These are phyloP conservation scores for Aspergillus asperescens DNA, from an alignment of 495 filamentous ascomycete genomes.

Conservation along the genomic window DNA sequence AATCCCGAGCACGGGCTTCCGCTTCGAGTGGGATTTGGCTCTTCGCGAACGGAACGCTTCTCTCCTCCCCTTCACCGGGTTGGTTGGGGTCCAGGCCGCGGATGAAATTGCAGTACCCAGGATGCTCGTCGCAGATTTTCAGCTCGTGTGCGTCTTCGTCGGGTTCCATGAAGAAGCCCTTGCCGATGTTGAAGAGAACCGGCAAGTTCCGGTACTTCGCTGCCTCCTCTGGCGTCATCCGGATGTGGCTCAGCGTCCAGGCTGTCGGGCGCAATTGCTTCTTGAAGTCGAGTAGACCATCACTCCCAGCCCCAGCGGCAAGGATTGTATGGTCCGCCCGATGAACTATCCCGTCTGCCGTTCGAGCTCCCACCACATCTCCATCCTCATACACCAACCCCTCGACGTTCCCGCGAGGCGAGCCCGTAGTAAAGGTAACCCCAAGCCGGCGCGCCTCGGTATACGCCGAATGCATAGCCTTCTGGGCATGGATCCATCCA, in stretches of 20 bases:
- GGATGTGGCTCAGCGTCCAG: conserved; percentile 50
- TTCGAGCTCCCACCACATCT: conserved; percentile 35
- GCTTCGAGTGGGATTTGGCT: conserved; percentile 46
- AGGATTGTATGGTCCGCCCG: conserved; percentile 40
- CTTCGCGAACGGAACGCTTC: conserved; percentile 42
- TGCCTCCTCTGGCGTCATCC: conserved; percentile 42
- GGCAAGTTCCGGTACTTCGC: conserved; percentile 40
- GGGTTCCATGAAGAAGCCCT: conserved; percentile 54
- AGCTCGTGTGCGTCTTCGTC: conserved; percentile 46
- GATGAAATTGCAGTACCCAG: conserved; percentile 48
- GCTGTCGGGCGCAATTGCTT: conserved; percentile 49
- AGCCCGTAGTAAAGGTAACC: conserved; percentile 40
- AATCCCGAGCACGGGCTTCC: conserved; percentile 35
- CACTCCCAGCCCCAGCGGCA: conserved; percentile 44
- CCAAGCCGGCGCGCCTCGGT: conserved; percentile 42
- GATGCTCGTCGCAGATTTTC: conserved; percentile 55
- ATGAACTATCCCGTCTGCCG: conserved; percentile 31
- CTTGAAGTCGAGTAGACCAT: conserved; percentile 45
- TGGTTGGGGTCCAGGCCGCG: conserved; percentile 8
- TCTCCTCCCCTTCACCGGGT: conserved; percentile 13
- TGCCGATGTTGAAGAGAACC: conserved; percentile 47
- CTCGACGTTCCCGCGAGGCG: conserved; percentile 31
- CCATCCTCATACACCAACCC: conserved; percentile 28
- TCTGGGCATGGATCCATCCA: conserved; percentile 48
- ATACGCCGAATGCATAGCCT: conserved; percentile 42